Evolutionary conservation across 1,284 basidiomycete genomes (phyloP), one percentile per base, ranked within the genome.

Genomic region (Lentinus polychrous): DNA sequence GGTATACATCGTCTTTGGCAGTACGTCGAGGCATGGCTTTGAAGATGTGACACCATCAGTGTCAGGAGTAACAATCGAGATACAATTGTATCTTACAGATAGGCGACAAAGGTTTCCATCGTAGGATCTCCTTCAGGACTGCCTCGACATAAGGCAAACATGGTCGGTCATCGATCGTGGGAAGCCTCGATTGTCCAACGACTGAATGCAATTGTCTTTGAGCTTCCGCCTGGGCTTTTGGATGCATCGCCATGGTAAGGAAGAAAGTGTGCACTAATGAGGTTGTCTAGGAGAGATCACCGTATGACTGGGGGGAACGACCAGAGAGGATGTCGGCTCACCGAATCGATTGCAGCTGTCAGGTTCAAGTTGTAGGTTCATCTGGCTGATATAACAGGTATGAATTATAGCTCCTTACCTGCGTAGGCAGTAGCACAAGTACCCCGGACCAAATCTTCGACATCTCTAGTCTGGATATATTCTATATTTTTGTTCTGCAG

Each of bases 201-300:
- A 69, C 62, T 8, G 49, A 46, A 49, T 67, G 65, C 11, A 70
- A 50, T 45, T 70, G 61, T 23, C 53, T 56, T 45, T 60, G 66
- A 2, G 66, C 66, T 20, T 56, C 60, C 18, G 45, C 32, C 47
- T 64, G 62, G 7, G 64, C 51, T 3, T 67, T 60, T 2, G 65
- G 67, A 45, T 62, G 52, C 12, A 59, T 52, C 0, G 60, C 52
- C 64, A 68, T 63, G 3, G 63, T 62, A 8, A 66, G 49, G 43
- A 60, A 51, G 43, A 62, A 57, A 7, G 52, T 48, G 4, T 43
- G 43, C 11, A 62, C 17, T 0, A 52, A 49, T 8, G 59, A 57
- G 8, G 53, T 50, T 11, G 53, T 60, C 55, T 59, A 22, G 27
- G 17, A 36, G 27, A 27, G 3, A 40, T 27, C 4, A 4, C 10